Conservation (phyloP, 1,284 basidiomycete genomes). For the Ustilago hordei region DNA sequence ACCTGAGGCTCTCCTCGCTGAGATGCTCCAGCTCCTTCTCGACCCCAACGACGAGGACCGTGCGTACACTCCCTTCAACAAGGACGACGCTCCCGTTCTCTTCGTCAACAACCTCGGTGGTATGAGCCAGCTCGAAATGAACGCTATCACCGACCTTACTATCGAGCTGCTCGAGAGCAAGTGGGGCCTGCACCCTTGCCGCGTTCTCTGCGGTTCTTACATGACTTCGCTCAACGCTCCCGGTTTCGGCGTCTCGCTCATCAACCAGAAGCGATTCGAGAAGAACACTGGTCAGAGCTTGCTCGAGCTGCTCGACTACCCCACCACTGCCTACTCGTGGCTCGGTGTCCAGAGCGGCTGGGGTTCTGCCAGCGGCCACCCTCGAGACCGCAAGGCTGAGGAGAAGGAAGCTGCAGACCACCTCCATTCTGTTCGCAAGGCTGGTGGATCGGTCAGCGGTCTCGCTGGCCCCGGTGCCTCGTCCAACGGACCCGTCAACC, state of each 20-base stretch:
- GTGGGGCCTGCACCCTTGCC: conserved; percentile 69
- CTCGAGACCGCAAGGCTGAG: conserved; percentile 61
- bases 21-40: conserved; percentile 67
- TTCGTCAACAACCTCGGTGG: conserved; percentile 76
- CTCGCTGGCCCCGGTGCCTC: conserved; percentile 53
- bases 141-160: conserved; percentile 72
- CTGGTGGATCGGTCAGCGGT: conserved; percentile 63
- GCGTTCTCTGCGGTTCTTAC: conserved; percentile 71
- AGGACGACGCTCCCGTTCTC: conserved; percentile 70
- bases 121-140: conserved; percentile 74
- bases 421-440: conserved; percentile 51
- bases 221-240: conserved; percentile 73
- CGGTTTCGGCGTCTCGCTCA: conserved; percentile 71
- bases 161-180: conserved; percentile 70
- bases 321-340: conserved; percentile 71
- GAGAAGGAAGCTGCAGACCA: conserved; percentile 62
- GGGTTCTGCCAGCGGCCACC: conserved; percentile 54
- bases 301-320: conserved; percentile 71
- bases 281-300: conserved; percentile 68
- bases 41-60: conserved; percentile 71
- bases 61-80: conserved; percentile 70
- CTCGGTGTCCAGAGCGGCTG: conserved; percentile 69
- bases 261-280: conserved; percentile 71
- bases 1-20: conserved; percentile 55
- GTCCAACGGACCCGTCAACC: conserved; percentile 57